Conservation (phyloP, 1,139 yeast species). For the Yamadazyma triangularis region DNA sequence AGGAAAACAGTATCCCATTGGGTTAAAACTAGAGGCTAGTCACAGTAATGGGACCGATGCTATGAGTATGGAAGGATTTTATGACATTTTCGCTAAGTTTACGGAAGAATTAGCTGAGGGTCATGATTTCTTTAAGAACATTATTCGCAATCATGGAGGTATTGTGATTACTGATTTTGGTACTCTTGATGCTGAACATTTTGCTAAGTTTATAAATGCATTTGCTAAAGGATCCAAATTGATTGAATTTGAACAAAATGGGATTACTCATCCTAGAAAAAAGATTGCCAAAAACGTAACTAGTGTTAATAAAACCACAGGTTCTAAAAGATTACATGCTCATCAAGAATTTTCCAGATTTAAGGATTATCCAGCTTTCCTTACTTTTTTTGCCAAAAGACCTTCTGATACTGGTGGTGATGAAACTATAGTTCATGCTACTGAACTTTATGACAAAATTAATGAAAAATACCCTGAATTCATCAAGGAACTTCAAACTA, state of each 20-base stretch:
- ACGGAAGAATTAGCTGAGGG: not conserved
- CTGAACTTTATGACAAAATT: conserved; percentile 1
- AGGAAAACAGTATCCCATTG: not conserved
- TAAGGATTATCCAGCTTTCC: conserved; percentile 1
- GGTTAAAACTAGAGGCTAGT: not conserved
- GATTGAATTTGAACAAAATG: conserved; percentile 2
- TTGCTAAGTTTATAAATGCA: conserved; percentile 1
- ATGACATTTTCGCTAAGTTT: not conserved
- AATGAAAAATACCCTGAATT: not conserved
- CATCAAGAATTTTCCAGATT: conserved; percentile 2
- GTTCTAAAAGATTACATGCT: not conserved
- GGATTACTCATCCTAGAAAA: conserved; percentile 1
- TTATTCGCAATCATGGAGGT: conserved; percentile 2
- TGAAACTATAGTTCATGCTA: conserved; percentile 3
- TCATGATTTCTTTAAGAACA: too few species aligned
- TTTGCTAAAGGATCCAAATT: not conserved
- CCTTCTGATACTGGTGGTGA: conserved; percentile 1
- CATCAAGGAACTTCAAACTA: not conserved
- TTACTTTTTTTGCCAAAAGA: not conserved
- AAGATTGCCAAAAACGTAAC: conserved; percentile 1
- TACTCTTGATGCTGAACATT: not conserved
- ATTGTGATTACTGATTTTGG: conserved; percentile 1
- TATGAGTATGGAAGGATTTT: not conserved
- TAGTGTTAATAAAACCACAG: conserved; percentile 1
- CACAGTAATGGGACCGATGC: not conserved